Evolutionary conservation across 2,329 filamentous ascomycete genomes (phyloP).

Genomic region (Fusarium pseudograminearum): DNA sequence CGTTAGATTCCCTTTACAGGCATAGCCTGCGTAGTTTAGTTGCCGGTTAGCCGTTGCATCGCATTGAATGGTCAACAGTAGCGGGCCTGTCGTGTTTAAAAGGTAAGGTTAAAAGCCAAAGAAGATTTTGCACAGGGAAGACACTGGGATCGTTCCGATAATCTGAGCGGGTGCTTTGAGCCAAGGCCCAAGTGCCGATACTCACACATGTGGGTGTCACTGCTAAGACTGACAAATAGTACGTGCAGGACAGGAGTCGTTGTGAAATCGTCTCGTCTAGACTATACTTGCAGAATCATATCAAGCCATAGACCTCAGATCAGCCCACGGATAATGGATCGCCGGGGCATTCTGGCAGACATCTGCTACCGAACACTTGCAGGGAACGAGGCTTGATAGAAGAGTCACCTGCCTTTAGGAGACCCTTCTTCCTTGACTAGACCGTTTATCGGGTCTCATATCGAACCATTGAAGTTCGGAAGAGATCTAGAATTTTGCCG

Average conservation of each 20-base stretch:
- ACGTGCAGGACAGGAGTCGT: background rate
- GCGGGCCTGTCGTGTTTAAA: background rate
- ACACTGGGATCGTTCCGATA: background rate
- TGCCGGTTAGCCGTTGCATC: background rate
- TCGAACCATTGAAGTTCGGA: background rate
- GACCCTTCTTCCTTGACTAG: background rate
- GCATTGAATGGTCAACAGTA: background rate
- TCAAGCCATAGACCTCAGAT: background rate
- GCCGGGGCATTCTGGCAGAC: background rate
- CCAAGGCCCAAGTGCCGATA: background rate
- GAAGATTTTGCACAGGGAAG: background rate
- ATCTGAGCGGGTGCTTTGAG: background rate
- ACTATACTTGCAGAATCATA: no score
- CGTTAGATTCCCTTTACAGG: background rate
- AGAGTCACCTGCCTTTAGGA: background rate
- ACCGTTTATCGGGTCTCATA: background rate
- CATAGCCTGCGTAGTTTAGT: background rate
- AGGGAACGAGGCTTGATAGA: background rate
- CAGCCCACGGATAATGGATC: background rate
- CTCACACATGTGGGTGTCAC: background rate
- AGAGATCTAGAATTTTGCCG: background rate
- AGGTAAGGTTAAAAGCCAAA: constrained; percentile 5
- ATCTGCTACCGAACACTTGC: background rate
- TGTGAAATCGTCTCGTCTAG: background rate
- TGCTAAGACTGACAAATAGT: background rate